phyloP scores from a whole-genome alignment of 805 yeast genomes.

The Ogataea kodamae region DNA sequence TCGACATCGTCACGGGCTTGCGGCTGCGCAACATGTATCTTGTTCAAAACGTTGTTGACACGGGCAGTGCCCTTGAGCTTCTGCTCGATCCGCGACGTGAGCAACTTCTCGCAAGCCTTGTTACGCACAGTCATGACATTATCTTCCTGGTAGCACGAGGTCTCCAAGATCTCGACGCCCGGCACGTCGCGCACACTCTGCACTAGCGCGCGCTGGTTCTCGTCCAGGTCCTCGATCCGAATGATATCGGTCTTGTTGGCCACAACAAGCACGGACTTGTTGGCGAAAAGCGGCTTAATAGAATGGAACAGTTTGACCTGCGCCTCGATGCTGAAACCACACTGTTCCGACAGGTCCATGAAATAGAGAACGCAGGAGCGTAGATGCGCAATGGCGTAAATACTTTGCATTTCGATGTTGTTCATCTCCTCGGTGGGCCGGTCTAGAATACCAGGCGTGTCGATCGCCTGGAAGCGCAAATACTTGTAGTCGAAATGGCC shows the following conservation, averaged over 20 bases:
- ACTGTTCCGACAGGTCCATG: conserved; percentile 98
- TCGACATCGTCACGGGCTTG: conserved; percentile 80
- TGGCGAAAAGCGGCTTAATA: conserved; percentile 94
- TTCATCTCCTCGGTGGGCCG: conserved; percentile 99
- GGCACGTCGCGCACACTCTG: conserved; percentile 59
- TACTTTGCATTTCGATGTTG: conserved; percentile 98
- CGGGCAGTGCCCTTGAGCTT: conserved; percentile 91
- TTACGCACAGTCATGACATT: conserved; percentile 95
- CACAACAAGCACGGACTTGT: conserved; percentile 93
- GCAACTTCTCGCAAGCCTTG: conserved; percentile 93
- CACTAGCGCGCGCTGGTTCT: conserved; percentile 68
- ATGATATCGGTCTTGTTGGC: conserved; percentile 93
- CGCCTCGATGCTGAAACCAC: conserved; percentile 96
- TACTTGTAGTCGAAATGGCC: conserved; percentile 99
- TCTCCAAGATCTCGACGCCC: conserved; percentile 88
- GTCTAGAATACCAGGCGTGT: conserved; percentile 98
- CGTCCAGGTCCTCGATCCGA: conserved; percentile 76
- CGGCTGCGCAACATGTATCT: conserved; percentile 93
- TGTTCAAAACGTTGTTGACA: conserved; percentile 83
- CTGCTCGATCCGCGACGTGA: conserved; percentile 94
- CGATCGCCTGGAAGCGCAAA: conserved; percentile 96
- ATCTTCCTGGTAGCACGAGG: conserved; percentile 92
- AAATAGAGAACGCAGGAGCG: conserved; percentile 95
- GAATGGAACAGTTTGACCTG: conserved; percentile 97
- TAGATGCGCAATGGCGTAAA: conserved; percentile 97